Conservation (phyloP, 371 early-diverging fungal genomes). For the Mucor plumbeus region DNA sequence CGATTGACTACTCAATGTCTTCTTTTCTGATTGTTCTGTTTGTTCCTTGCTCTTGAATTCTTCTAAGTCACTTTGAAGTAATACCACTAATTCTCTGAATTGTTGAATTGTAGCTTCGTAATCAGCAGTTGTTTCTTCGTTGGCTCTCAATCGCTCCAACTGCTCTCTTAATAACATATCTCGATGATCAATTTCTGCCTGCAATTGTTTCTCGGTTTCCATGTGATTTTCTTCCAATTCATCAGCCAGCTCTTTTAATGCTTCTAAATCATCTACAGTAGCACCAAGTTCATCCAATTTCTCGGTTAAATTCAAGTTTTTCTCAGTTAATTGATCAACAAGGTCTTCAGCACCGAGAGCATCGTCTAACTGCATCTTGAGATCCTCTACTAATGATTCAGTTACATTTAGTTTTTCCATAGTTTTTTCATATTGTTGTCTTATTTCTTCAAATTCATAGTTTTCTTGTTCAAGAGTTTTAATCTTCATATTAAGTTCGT, state of each 20-base stretch:
- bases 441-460: constrained; percentile 59
- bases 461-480: constrained; percentile 75
- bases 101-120: constrained; percentile 86
- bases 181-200: constrained; percentile 76
- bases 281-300: constrained; percentile 79
- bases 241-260: constrained; percentile 88
- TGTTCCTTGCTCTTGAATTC: constrained; percentile 70
- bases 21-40: constrained; percentile 58
- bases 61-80: constrained; percentile 78
- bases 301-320: constrained; percentile 77
- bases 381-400: constrained; percentile 78
- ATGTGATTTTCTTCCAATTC: constrained; percentile 91
- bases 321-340: constrained; percentile 78
- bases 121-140: constrained; percentile 85
- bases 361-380: constrained; percentile 85
- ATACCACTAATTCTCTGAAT: constrained; percentile 84
- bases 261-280: constrained; percentile 87
- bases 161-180: constrained; percentile 72
- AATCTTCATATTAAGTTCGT: constrained; percentile 68
- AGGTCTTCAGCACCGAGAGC: constrained; percentile 81
- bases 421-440: constrained; percentile 58
- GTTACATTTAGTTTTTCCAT: constrained; percentile 62
- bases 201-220: constrained; percentile 85
- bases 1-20: constrained; percentile 67
- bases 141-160: constrained; percentile 56